A percentile compares a stretch with the other conserved stretches of the same genome.
phyloP scores from a whole-genome alignment of 176 grass and related monocot species.

The Avena atlantica region DNA sequence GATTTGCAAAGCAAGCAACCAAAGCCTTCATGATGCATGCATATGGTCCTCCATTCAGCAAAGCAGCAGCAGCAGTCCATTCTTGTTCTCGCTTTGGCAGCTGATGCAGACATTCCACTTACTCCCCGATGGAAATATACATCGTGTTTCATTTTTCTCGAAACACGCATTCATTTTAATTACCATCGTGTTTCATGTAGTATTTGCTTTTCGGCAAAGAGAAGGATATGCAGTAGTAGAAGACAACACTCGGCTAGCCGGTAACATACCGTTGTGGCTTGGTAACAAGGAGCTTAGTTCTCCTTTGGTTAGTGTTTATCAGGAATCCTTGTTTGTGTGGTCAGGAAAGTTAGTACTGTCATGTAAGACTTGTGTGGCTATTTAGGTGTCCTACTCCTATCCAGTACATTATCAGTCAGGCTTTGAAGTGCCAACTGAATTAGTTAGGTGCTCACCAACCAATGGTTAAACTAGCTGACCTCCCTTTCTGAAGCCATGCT shows the following conservation, averaged over 20 bases:
- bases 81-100: background rate
- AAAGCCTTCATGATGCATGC: background rate
- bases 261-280: background rate
- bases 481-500: conserved; percentile 4
- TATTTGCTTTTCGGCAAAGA: background rate
- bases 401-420: background rate
- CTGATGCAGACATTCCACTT: conserved; percentile 19
- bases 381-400: conserved; percentile 8
- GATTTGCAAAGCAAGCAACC: background rate
- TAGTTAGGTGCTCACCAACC: background rate
- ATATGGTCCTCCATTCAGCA: conserved; percentile 18
- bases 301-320: background rate
- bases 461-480: conserved; percentile 1
- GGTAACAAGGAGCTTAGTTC: background rate
- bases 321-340: background rate
- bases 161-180: background rate
- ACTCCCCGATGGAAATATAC: background rate
- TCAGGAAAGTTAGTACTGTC: background rate
- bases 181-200: background rate
- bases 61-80: background rate
- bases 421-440: conserved; percentile 2
- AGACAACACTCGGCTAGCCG: background rate
- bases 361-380: background rate
- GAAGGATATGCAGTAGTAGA: background rate
- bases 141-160: background rate